Evolutionary conservation across 345 rosid species (phyloP).

Genomic region (Salix arbutifolia): DNA sequence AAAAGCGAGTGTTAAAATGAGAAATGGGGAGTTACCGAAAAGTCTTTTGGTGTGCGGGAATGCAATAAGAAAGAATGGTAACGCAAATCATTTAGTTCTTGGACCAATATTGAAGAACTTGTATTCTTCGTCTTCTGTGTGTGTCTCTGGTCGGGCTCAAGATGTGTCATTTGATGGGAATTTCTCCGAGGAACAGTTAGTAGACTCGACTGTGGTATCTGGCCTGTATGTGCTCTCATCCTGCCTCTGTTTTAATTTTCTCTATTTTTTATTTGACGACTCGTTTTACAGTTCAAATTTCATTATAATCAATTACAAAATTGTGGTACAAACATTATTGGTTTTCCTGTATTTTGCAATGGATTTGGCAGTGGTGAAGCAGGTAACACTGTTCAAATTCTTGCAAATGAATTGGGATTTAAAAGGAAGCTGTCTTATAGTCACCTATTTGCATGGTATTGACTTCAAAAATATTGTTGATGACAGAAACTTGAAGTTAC

Average conservation of each 20-base stretch:
- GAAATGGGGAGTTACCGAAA: slow-evolving; percentile 31
- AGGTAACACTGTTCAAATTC: background rate
- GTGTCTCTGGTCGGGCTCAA: slow-evolving; percentile 49
- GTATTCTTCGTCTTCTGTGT: slow-evolving; percentile 34
- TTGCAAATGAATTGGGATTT: background rate
- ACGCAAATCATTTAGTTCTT: slow-evolving; percentile 16
- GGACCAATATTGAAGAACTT: slow-evolving; percentile 36
- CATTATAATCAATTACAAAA: background rate
- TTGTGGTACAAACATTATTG: background rate
- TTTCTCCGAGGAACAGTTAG: slow-evolving; percentile 45
- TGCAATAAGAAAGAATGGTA: slow-evolving; percentile 27
- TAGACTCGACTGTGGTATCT: slow-evolving; percentile 34
- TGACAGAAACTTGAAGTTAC: slow-evolving; percentile 26
- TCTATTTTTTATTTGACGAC: background rate
- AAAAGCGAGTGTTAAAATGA: slow-evolving; percentile 47
- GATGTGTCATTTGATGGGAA: slow-evolving; percentile 54
- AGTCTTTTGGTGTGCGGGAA: slow-evolving; percentile 41
- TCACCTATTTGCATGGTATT: slow-evolving; percentile 14
- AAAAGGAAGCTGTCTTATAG: background rate
- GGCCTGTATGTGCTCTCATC: slow-evolving; percentile 43
- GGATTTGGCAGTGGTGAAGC: background rate
- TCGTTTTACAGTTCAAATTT: slow-evolving; percentile 3
- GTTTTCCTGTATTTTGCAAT: background rate
- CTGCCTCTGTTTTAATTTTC: background rate
- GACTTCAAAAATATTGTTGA: slow-evolving; percentile 6